Percentiles rank a stretch among this genome's conserved stretches.
These are phyloP conservation scores for Luvunga scandens DNA, from an alignment of 345 rosid genomes.

Conservation along the genomic window DNA sequence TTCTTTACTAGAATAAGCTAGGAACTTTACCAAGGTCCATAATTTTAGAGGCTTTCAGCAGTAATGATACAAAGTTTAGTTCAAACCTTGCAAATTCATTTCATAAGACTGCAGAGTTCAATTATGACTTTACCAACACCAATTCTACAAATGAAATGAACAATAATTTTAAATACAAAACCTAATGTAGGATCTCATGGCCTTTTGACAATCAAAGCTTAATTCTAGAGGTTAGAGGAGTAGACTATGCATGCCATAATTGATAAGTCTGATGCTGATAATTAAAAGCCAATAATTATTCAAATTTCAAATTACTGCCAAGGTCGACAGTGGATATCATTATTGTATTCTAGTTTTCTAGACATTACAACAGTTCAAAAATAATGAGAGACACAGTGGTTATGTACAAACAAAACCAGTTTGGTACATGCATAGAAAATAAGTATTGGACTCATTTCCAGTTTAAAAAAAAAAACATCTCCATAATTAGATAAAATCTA, in stretches of 20 bases:
- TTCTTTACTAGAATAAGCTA: not conserved
- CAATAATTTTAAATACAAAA: not conserved
- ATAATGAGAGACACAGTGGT: not conserved
- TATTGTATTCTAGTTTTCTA: not conserved
- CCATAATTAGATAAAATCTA: conserved; percentile 21
- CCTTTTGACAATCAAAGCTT: not conserved
- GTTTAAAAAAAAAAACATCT: not conserved
- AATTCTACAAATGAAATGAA: not conserved
- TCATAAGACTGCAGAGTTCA: not conserved
- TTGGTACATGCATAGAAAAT: not conserved
- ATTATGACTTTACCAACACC: not conserved
- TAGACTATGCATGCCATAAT: not conserved
- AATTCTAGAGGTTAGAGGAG: not conserved
- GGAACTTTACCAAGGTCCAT: not conserved
- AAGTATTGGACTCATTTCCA: not conserved
- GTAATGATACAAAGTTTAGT: not conserved
- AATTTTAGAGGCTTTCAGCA: too few species aligned
- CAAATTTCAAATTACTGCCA: not conserved
- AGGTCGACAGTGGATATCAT: not conserved
- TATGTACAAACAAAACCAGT: not conserved
- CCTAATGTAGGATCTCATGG: not conserved
- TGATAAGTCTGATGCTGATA: not conserved
- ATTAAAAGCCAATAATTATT: not conserved
- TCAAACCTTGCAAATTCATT: not conserved
- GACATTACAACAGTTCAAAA: not conserved